Evolutionary conservation across 768 basidiomycete genomes (phyloP).

Genomic region (Boletus coccyginus): DNA sequence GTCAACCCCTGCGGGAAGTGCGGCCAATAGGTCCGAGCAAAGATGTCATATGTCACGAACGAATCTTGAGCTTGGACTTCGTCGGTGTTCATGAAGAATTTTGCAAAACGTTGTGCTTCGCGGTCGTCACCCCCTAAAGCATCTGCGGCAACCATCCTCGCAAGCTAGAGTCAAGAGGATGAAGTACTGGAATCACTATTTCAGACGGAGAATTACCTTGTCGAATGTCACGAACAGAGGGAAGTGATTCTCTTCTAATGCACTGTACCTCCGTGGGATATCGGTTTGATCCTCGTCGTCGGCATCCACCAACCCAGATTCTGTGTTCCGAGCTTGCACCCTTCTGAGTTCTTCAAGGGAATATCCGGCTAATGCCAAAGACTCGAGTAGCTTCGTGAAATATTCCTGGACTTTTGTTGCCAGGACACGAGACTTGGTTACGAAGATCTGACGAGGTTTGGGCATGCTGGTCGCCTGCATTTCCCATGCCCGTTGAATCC

Average conservation of each 20-base stretch:
- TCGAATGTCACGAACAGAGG: too few relatives aligned
- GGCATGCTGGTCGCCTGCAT: too few relatives aligned
- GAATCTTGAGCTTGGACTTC: constrained; percentile 19
- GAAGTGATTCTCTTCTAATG: too few relatives aligned
- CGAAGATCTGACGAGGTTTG: constrained; percentile 41
- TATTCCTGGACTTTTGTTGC: constrained; percentile 71
- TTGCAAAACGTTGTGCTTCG: constrained; percentile 1
- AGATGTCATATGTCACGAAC: constrained; percentile 46
- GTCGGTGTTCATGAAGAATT: constrained; percentile 12
- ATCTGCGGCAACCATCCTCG: constrained; percentile 26
- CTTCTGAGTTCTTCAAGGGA: constrained; percentile 39
- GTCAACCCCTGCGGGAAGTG: too few relatives aligned
- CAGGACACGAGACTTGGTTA: constrained; percentile 66
- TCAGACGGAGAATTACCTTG: too few relatives aligned
- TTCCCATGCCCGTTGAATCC: too few relatives aligned
- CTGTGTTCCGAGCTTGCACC: constrained; percentile 18
- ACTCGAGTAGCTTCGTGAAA: constrained; percentile 49
- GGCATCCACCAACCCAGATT: constrained; percentile 33
- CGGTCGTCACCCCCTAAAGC: constrained; percentile 7
- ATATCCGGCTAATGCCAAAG: constrained; percentile 37
- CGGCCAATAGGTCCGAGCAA: constrained; percentile 29
- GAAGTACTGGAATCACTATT: background rate
- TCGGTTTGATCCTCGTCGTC: too few relatives aligned
- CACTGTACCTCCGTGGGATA: too few relatives aligned
- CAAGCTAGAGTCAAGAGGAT: constrained; percentile 14